Percentiles rank a stretch among this genome's conserved stretches.
Conservation (phyloP, 2,329 filamentous ascomycete genomes). For the Shiraia bambusicola region DNA sequence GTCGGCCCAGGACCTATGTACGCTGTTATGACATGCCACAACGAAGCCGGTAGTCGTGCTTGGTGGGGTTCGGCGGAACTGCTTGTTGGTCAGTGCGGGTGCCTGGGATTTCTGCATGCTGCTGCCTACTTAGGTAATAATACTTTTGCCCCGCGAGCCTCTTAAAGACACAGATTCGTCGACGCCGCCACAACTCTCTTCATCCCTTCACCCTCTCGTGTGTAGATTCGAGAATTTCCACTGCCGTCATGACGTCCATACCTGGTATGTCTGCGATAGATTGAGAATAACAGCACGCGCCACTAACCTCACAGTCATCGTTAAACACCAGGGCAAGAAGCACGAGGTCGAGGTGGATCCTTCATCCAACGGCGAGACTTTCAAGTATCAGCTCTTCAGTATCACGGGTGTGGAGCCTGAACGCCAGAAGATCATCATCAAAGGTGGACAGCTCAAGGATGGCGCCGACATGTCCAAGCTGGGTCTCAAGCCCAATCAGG, state of each 20-base stretch:
- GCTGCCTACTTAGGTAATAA: constrained; percentile 22
- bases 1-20: constrained; percentile 19
- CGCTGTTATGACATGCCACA: constrained; percentile 35
- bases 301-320: constrained; percentile 64
- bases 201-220: constrained; percentile 1
- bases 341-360: constrained; percentile 92
- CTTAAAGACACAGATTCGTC: constrained; percentile 19
- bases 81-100: constrained; percentile 19
- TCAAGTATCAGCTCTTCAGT: constrained; percentile 95
- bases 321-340: constrained; percentile 95
- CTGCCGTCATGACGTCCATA: constrained; percentile 40
- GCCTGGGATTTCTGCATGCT: constrained; percentile 31
- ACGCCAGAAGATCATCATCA: constrained; percentile 92
- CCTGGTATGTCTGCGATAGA: constrained; percentile 27
- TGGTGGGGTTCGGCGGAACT: constrained; percentile 20
- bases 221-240: background rate
- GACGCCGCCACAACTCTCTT: constrained; percentile 10
- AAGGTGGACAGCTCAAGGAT: constrained; percentile 93
- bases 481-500: constrained; percentile 80
- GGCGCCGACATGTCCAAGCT: constrained; percentile 83
- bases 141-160: constrained; percentile 34
- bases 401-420: constrained; percentile 94
- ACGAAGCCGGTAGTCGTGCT: constrained; percentile 26
- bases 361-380: constrained; percentile 79
- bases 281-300: background rate